Evolutionary conservation across 768 basidiomycete genomes (phyloP), one percentile per base, ranked within the genome.

Genomic region (Xanthoconium stramineum): DNA sequence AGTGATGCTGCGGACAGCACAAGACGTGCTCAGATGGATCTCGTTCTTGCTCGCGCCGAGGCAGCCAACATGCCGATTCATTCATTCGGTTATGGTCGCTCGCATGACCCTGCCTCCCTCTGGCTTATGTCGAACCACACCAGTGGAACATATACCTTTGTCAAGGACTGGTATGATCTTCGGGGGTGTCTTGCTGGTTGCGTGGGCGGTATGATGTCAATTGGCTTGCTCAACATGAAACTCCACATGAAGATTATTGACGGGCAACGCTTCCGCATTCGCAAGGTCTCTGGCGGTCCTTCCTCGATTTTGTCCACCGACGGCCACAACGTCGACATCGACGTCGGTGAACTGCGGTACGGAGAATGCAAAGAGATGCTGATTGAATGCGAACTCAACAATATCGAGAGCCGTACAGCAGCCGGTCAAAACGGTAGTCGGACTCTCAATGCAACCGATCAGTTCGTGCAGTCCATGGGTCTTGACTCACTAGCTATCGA

Each of bases 91-190:
- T 99, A 96, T 66, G 96, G 95, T 29, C 90, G 92, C 56, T 91
- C 93, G 15, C 97, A 98, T 68, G 97, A 98, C 71, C 97, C 97
- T 17, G 93, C 93, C 14, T 96, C 94, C 8, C 82, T 99, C 35
- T 98, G 97, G 97, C 85, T 98, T 45, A 95, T 99, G 82, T 98
- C 95, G 11, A 98, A 98, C 71, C 94, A 98, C 71, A 98, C 97
- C 3, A 85, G 85, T 60, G 97, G 97, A 28, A 97, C 94, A 30
- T 98, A 98, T 75, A 98, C 95, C 5, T 99, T 97, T 65, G 94
- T 98, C 58, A 91, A 91, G 74, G 96, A 97, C 68, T 98, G 95
- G 90, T 95, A 98, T 69, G 92, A 98, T 70, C 84, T 98, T 32
- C 86, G 91, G 24, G 86, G 89, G 64, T 90, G 94, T 59, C 80